A percentile compares a stretch with the other conserved stretches of the same genome.
These are phyloP conservation scores for Tulasnella sp. DNA, from an alignment of 768 basidiomycete genomes.

Conservation along the genomic window DNA sequence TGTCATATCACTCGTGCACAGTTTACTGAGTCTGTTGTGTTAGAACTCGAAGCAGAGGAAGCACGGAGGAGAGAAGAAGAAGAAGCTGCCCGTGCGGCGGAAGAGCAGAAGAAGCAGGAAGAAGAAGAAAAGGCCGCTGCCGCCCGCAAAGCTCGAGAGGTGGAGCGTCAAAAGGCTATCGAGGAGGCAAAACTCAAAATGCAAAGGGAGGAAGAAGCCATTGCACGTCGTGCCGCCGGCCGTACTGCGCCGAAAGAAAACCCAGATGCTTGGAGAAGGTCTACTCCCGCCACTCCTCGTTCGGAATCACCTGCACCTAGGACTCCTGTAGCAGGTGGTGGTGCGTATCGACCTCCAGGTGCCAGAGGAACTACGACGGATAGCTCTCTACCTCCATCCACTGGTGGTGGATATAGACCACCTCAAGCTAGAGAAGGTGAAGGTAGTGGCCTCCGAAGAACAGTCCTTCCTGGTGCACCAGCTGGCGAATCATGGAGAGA, in stretches of 20 bases:
- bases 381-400: slow-evolving; percentile 19
- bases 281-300: slow-evolving; percentile 1
- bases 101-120: slow-evolving; percentile 44
- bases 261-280: neutral
- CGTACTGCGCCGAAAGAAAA: neutral
- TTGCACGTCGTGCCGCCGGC: slow-evolving; percentile 20
- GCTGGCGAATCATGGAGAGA: slow-evolving; percentile 37
- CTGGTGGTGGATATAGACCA: neutral
- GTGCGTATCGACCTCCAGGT: slow-evolving; percentile 16
- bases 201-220: slow-evolving; percentile 29
- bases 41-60: slow-evolving; percentile 36
- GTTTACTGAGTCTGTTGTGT: slow-evolving; percentile 1
- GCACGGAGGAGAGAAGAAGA: slow-evolving; percentile 37
- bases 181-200: slow-evolving; percentile 25
- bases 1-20: neutral
- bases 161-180: slow-evolving; percentile 30
- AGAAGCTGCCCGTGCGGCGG: slow-evolving; percentile 36
- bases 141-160: slow-evolving; percentile 41
- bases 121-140: slow-evolving; percentile 45
- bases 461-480: slow-evolving; percentile 7
- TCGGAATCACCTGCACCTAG: slow-evolving; percentile 18
- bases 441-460: slow-evolving; percentile 20
- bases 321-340: slow-evolving; percentile 4
- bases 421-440: neutral
- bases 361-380: slow-evolving; percentile 21